Evolutionary conservation across 2,329 filamentous ascomycete genomes (phyloP).

Genomic region (Claviceps digitariae): DNA sequence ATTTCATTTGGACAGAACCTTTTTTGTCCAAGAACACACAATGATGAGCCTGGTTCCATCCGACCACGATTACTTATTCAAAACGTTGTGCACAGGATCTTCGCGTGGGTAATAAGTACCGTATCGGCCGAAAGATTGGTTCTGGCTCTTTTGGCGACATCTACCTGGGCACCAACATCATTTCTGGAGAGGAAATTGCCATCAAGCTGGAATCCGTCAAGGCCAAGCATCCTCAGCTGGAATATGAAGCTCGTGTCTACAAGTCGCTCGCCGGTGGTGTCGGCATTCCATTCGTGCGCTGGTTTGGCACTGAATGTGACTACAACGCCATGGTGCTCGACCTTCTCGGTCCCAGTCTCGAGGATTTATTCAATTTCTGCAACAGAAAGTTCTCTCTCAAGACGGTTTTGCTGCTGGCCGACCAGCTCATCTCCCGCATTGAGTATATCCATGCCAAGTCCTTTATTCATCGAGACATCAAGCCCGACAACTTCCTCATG

Average conservation of each 20-base stretch:
- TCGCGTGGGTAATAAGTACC: constrained; percentile 98
- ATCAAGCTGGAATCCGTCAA: constrained; percentile 99
- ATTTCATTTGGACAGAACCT: neutral
- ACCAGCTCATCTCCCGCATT: constrained; percentile 97
- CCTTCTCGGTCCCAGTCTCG: constrained; percentile 84
- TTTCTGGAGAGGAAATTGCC: constrained; percentile 97
- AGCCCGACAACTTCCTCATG: constrained; percentile 99
- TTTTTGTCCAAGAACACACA: neutral
- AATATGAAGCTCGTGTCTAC: constrained; percentile 95
- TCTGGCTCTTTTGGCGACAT: constrained; percentile 97
- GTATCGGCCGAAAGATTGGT: constrained; percentile 97
- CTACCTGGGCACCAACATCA: constrained; percentile 98
- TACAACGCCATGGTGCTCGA: constrained; percentile 99
- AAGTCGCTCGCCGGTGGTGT: constrained; percentile 87
- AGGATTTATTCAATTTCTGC: constrained; percentile 99
- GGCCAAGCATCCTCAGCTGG: constrained; percentile 96
- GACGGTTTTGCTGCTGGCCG: constrained; percentile 90
- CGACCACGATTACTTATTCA: neutral
- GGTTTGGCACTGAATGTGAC: constrained; percentile 98
- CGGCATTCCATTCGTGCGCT: constrained; percentile 95
- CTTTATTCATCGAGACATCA: constrained; percentile 99
- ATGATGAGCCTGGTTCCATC: neutral
- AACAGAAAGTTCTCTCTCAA: constrained; percentile 99
- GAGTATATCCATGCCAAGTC: constrained; percentile 99
- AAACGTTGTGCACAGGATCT: constrained; percentile 58